These are phyloP conservation scores for Corynascus novoguineensis DNA, from an alignment of 495 filamentous ascomycete genomes.

Conservation along the genomic window DNA sequence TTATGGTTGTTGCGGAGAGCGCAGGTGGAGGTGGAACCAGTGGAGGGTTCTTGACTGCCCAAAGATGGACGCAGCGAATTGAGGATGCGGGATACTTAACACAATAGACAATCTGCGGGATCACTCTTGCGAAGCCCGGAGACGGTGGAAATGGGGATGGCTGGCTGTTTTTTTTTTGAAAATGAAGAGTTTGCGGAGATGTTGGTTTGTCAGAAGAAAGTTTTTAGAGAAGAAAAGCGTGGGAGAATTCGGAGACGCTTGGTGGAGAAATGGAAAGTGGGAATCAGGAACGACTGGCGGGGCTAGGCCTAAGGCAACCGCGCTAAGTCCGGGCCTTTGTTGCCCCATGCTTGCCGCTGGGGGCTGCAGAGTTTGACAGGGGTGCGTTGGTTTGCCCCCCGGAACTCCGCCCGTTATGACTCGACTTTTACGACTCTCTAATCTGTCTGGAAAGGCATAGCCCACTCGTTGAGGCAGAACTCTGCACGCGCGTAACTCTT, in stretches of 20 bases:
- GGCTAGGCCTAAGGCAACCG: slow-evolving; percentile 6
- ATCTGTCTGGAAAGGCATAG: too few relatives aligned
- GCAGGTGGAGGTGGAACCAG: slow-evolving; percentile 6
- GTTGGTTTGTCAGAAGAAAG: background rate
- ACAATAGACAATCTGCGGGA: background rate
- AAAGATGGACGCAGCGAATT: background rate
- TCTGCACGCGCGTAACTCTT: too few relatives aligned
- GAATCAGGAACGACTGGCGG: background rate
- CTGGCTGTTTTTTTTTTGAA: slow-evolving; percentile 7
- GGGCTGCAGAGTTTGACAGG: background rate
- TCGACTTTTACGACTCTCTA: background rate
- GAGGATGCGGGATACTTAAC: background rate
- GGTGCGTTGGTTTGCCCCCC: background rate
- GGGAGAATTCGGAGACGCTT: background rate
- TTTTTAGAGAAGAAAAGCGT: background rate
- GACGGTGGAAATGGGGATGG: background rate
- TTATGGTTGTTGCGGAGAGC: slow-evolving; percentile 9
- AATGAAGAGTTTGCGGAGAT: slow-evolving; percentile 8
- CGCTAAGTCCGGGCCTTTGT: background rate
- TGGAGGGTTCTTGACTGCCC: slow-evolving; percentile 4
- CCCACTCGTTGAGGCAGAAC: too few relatives aligned
- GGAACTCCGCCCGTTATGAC: background rate
- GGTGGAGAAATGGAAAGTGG: slow-evolving; percentile 7
- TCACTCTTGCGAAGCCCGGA: background rate
- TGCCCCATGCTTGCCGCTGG: background rate